Conservation (phyloP, 2,329 filamentous ascomycete species). For the Aspergillus udagawae region DNA sequence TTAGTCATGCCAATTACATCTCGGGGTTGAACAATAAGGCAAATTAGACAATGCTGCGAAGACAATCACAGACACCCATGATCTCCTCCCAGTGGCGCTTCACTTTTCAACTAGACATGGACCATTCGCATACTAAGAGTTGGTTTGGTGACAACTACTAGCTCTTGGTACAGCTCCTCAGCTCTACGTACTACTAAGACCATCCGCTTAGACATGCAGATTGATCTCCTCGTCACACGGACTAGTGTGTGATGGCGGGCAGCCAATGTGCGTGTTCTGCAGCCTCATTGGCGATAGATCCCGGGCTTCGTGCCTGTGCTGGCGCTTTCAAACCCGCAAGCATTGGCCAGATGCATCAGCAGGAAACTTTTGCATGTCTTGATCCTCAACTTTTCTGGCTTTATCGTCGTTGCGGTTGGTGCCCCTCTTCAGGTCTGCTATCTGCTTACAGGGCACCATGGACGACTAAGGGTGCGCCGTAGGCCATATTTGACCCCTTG, state of each 20-base stretch:
- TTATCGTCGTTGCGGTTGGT: conserved; percentile 18
- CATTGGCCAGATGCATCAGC: conserved; percentile 34
- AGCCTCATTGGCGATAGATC: conserved; percentile 26
- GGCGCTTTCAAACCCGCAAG: conserved; percentile 32
- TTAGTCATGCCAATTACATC: neutral
- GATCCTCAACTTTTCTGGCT: conserved; percentile 15
- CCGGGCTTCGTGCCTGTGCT: conserved; percentile 18
- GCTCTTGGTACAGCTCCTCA: neutral
- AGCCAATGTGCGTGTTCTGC: conserved; percentile 15
- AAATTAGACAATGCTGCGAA: conserved; percentile 5
- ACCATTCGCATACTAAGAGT: neutral
- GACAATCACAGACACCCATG: conserved; percentile 5
- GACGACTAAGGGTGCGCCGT: conserved; percentile 8
- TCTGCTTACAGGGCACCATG: conserved; percentile 10
- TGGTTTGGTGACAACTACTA: neutral
- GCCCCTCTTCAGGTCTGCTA: conserved; percentile 23
- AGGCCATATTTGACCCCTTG: conserved; percentile 6
- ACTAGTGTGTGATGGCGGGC: conserved; percentile 32
- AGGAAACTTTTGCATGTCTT: conserved; percentile 22
- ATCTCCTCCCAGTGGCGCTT: conserved; percentile 9
- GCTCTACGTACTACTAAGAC: conserved; percentile 5
- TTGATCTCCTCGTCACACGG: conserved; percentile 27
- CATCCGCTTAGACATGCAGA: conserved; percentile 23
- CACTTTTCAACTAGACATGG: neutral
- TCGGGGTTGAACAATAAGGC: neutral